Evolutionary conservation across 2,329 filamentous ascomycete species (phyloP), one percentile per base, ranked within the genome.

Genomic region (Pseudogymnoascus sp.): DNA sequence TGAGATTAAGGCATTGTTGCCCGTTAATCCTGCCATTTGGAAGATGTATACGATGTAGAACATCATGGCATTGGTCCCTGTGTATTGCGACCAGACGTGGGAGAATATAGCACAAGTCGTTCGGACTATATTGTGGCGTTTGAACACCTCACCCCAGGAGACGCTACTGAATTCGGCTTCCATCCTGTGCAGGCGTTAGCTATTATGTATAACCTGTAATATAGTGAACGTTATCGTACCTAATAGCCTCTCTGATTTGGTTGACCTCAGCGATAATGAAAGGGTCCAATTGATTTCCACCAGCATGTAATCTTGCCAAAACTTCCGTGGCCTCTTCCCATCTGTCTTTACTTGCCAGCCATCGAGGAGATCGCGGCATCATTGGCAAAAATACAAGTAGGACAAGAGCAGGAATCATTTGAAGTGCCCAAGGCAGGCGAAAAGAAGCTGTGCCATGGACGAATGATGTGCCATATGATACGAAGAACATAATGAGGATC

Each of bases 211-310:
- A 49, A 25, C 6, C 23, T 49, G 21, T 7, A n/a, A 28, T 49
- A 49, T 49, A 49, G 23, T 7, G 43, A 14, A n/a, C 14, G n/a
- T 25, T n/a, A n/a, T 49, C 43, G 14, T 28, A 49, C 43, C 43
- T 49, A 8, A 49, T 49, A 14, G 46, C 46, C 11, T 31, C 46
- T 16, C 25, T 31, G 62, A 85, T 82, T 64, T 84, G 81, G 63
- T 83, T 77, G 74, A 80, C 81, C 70, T 87, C 85, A 0, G 82
- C 81, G 25, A 85, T 70, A 6, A 88, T 83, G 1, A 81, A 68
- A 0, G 84, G 81, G 64, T 85, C 78, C 5, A 80, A 74, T 18
- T 76, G 73, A 63, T 87, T 78, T 3, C 84, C 84, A 1, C 77
- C 75, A 2, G 81, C 84, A 64, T 87, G 85, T 2, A 88, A 79